Base-by-base conservation (phyloP, 768 basidiomycete species). In the Mycena albidolilacea region DNA sequence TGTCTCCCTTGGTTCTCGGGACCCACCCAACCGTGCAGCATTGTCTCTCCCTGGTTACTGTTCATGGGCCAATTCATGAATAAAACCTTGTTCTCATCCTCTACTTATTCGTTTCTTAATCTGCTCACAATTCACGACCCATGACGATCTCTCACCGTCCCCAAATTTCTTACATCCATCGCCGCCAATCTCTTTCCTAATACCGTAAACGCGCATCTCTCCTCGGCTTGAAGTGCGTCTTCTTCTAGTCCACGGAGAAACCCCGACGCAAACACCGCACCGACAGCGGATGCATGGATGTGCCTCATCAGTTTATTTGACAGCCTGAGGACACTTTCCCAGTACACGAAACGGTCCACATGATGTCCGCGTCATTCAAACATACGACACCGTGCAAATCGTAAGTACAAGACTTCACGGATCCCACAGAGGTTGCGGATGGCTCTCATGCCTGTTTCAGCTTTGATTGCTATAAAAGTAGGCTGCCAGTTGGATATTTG, bases 91-190 rank as follows among this genome's bases (percentile, higher is more conserved):
- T 72, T 67, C 68, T 68, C 37, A 54, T 67, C 50, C 48, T 41
- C 71, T 76, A 73, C 71, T 70, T 73, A 70, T n/a, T n/a, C 67
- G 38, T 50, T 30, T 63, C 30, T 55, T 64, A 66, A 69, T 64
- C 70, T 63, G 65, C 68, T 50, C 62, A 62, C n/a, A 39, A 50
- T 63, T 66, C 58, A 69, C 67, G 54, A 62, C 68, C 38, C 43
- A 73, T 69, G 71, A 58, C 71, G 39, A 64, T 64, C 37, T 19
- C 55, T 46, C 71, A 41, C 37, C 63, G 37, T 48, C 72, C 55
- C 67, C n/a, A 60, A 52, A 41, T 44, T 52, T 57, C 61, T 17
- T 64, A 58, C 9, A 21, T 59, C 39, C 44, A 17, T 38, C 66
- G 50, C 58, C 67, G 50, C 59, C 50, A 61, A 46, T 66, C 63